Evolutionary conservation across 1,284 basidiomycete species (phyloP).

Genomic region (Trichosporon faecale): DNA sequence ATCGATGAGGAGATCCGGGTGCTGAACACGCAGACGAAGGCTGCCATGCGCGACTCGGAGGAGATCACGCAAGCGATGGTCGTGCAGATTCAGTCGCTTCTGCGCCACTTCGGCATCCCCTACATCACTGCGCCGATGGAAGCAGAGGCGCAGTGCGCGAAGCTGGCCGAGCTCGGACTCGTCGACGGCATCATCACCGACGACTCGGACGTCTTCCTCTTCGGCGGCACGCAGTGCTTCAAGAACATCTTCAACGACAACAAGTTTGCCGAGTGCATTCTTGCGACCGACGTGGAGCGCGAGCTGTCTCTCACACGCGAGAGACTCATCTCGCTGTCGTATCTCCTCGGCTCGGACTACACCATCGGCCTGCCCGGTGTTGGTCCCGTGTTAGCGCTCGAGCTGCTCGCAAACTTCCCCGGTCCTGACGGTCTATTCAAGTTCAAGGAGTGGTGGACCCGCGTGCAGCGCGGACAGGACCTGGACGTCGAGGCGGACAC

Average conservation of each 20-base stretch:
- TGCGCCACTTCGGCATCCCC: slow-evolving; percentile 92
- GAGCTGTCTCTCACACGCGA: slow-evolving; percentile 86
- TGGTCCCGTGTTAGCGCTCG: slow-evolving; percentile 95
- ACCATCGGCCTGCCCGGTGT: slow-evolving; percentile 92
- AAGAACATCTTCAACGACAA: slow-evolving; percentile 99
- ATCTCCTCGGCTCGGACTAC: slow-evolving; percentile 95
- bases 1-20: slow-evolving; percentile 86
- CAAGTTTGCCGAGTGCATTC: slow-evolving; percentile 95
- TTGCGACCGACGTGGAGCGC: slow-evolving; percentile 75
- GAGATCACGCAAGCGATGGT: slow-evolving; percentile 95
- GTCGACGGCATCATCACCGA: slow-evolving; percentile 99
- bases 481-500: slow-evolving; percentile 65
- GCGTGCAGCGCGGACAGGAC: slow-evolving; percentile 89
- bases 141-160: slow-evolving; percentile 97
- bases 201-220: slow-evolving; percentile 98
- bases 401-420: slow-evolving; percentile 84
- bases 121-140: slow-evolving; percentile 99
- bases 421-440: slow-evolving; percentile 74
- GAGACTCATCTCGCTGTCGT: slow-evolving; percentile 82
- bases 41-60: slow-evolving; percentile 87
- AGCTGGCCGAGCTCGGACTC: slow-evolving; percentile 75
- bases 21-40: slow-evolving; percentile 78
- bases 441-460: slow-evolving; percentile 93
- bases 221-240: slow-evolving; percentile 87
- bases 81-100: slow-evolving; percentile 87